phyloP scores from a whole-genome alignment of 257 asterid genomes.

The Petunia secreta region DNA sequence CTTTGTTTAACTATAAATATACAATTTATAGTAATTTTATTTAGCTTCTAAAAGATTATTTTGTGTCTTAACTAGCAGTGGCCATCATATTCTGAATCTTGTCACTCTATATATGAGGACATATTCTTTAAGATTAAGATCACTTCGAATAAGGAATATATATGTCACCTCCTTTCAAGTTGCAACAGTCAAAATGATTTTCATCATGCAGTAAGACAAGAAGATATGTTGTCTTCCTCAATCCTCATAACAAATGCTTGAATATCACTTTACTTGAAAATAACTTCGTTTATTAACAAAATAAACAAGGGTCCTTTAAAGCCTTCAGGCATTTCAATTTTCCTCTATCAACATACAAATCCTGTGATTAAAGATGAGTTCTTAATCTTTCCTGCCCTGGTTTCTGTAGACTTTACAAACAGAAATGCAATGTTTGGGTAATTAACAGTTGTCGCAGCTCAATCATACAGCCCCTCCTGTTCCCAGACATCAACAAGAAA shows the following conservation, averaged over 20 bases:
- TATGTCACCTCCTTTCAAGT: no score
- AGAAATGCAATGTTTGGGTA: background rate
- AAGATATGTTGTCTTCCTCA: background rate
- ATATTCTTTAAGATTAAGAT: background rate
- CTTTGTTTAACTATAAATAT: no score
- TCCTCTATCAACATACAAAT: conserved; percentile 1
- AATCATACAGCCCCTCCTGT: conserved; percentile 52
- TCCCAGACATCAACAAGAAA: conserved; percentile 56
- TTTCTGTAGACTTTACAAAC: conserved; percentile 20
- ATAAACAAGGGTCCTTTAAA: background rate
- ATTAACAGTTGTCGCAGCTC: conserved; percentile 27
- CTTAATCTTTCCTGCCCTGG: conserved; percentile 6
- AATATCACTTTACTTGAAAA: background rate
- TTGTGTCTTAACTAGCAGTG: background rate
- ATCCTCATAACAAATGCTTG: background rate
- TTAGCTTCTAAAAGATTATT: background rate
- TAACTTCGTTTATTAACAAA: background rate
- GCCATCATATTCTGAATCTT: background rate
- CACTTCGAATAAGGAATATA: background rate
- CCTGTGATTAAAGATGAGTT: conserved; percentile 21
- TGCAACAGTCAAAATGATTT: background rate
- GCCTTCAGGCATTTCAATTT: background rate
- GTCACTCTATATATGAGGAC: background rate
- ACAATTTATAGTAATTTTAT: no score
- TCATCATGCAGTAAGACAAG: background rate